phyloP scores from a whole-genome alignment of 345 rosid species.

The Ceriops decandra region DNA sequence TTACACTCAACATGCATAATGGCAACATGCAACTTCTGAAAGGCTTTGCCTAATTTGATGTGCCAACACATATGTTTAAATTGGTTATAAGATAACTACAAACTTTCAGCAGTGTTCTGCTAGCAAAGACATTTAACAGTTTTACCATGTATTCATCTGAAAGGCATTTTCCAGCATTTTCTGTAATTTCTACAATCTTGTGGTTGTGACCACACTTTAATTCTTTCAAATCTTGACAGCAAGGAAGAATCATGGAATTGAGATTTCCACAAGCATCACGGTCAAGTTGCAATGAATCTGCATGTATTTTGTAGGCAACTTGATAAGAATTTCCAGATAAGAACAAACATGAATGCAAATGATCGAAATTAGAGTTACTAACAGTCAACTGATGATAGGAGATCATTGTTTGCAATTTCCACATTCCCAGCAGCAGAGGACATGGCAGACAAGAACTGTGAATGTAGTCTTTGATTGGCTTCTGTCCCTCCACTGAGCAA shows the following conservation, averaged over 20 bases:
- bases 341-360: not conserved
- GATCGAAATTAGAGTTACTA: slow-evolving; percentile 33
- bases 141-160: slow-evolving; percentile 78
- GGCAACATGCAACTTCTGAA: too few relatives aligned
- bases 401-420: slow-evolving; percentile 54
- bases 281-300: slow-evolving; percentile 93
- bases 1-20: too few relatives aligned
- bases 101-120: not conserved
- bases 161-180: slow-evolving; percentile 85
- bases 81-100: too few relatives aligned
- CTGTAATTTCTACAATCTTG: slow-evolving; percentile 77
- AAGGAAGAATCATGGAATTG: slow-evolving; percentile 79
- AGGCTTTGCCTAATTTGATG: too few relatives aligned
- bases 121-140: not conserved
- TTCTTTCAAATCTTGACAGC: slow-evolving; percentile 74
- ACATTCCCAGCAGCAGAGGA: slow-evolving; percentile 64
- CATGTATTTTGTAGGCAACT: slow-evolving; percentile 12
- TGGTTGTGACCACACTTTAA: slow-evolving; percentile 80
- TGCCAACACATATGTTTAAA: not conserved
- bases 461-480: slow-evolving; percentile 60
- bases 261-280: slow-evolving; percentile 75
- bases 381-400: slow-evolving; percentile 73
- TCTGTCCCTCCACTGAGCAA: slow-evolving; percentile 64
- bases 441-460: slow-evolving; percentile 68
- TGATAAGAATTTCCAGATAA: not conserved